Evolutionary conservation across 495 filamentous ascomycete species (phyloP).

Genomic region (Sabuloglossum arenarium): DNA sequence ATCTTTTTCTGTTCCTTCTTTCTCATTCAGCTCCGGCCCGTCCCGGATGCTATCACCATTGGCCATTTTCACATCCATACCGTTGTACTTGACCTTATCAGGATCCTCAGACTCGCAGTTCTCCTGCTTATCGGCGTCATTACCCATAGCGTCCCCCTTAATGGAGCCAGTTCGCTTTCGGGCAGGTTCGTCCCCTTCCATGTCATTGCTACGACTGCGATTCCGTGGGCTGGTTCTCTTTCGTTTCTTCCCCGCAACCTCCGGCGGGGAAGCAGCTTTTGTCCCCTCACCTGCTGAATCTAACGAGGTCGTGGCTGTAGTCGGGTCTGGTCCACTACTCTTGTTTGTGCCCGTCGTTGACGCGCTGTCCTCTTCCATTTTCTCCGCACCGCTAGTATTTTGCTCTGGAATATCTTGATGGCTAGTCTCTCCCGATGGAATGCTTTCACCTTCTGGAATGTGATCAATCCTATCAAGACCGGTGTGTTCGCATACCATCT

Average conservation of each 20-base stretch:
- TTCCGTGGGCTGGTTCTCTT: constrained; percentile 14
- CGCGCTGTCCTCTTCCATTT: background rate
- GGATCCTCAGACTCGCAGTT: background rate
- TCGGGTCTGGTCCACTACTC: background rate
- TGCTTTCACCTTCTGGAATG: background rate
- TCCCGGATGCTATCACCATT: background rate
- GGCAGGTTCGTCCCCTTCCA: constrained; percentile 27
- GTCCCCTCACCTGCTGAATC: constrained; percentile 5
- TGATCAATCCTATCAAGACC: background rate
- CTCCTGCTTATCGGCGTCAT: background rate
- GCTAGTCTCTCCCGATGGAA: background rate
- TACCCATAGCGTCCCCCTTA: constrained; percentile 8
- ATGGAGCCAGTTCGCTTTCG: constrained; percentile 37
- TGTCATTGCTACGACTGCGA: constrained; percentile 17
- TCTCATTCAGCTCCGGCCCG: constrained; percentile 6
- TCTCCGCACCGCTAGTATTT: background rate
- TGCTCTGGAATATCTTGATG: background rate
- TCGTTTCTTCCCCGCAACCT: constrained; percentile 18
- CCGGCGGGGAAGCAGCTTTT: constrained; percentile 11
- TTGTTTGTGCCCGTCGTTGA: background rate
- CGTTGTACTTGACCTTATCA: background rate
- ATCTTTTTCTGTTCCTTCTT: constrained; percentile 9
- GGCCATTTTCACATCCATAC: background rate
- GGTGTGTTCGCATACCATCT: background rate
- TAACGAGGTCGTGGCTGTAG: constrained; percentile 1